Evolutionary conservation across 225 moss, liverwort and hornwort genomes (phyloP).

Genomic region (Bryoerythrophyllum caledonicum): DNA sequence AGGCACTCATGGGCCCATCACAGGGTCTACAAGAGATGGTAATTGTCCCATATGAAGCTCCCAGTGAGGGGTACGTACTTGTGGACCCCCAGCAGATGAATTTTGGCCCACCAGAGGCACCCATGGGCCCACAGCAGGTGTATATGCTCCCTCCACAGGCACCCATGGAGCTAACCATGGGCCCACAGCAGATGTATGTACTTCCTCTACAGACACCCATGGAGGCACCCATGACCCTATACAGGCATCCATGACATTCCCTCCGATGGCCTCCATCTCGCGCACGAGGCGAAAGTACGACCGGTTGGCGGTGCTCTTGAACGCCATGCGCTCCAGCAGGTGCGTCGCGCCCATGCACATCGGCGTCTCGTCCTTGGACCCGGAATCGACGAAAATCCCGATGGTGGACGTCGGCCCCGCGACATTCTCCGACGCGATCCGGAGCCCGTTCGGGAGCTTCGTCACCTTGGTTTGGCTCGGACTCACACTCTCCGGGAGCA

Average conservation of each 20-base stretch:
- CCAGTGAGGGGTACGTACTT: too few species aligned
- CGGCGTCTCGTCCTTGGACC: slow-evolving; percentile 78
- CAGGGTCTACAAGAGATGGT: too few species aligned
- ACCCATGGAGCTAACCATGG: too few species aligned
- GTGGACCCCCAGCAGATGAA: too few species aligned
- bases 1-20: too few species aligned
- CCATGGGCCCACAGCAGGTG: too few species aligned
- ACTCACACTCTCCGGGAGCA: slow-evolving; percentile 60
- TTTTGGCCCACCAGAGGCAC: too few species aligned
- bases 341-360: slow-evolving; percentile 69
- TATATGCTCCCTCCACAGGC: too few species aligned
- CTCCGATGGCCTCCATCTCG: slow-evolving; percentile 94
- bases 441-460: slow-evolving; percentile 73
- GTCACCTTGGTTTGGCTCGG: slow-evolving; percentile 56
- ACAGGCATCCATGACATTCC: slow-evolving; percentile 54
- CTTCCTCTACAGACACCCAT: too few species aligned
- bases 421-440: slow-evolving; percentile 77
- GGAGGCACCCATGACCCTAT: too few species aligned
- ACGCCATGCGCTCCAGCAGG: slow-evolving; percentile 94
- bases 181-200: too few species aligned
- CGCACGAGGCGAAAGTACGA: slow-evolving; percentile 87
- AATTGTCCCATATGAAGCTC: too few species aligned
- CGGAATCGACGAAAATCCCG: slow-evolving; percentile 79
- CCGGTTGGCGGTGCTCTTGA: slow-evolving; percentile 85
- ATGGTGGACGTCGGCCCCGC: slow-evolving; percentile 68